Base-by-base conservation (phyloP, 176 grass and related monocot genomes). In the Bothriochloa decipiens region DNA sequence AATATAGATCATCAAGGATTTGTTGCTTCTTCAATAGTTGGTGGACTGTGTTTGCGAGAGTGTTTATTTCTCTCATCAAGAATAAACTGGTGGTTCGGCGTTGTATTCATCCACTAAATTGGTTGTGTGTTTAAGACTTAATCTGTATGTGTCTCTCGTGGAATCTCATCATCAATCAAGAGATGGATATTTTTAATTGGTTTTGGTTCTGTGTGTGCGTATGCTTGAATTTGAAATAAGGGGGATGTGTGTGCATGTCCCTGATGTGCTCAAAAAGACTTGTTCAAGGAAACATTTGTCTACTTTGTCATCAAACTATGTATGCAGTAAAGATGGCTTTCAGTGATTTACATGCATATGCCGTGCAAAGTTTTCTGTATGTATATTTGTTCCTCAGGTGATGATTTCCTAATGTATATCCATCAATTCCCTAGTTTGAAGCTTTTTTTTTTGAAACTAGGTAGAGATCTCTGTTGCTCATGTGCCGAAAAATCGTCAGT, bases 221-320 rank as follows among this genome's bases (percentile, higher is more conserved):
- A 64, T 45, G 50, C 50, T 50, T 50, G 20, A 41, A 58, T 57
- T 22, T 42, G 20, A 42, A 42, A 71, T 71, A 71, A 82, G n/a
- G 69, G 49, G 49, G 68, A n/a, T 27, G 15, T 16, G 20, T 0
- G 27, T 53, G 52, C n/a, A 14, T 45, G 46, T 4, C 14, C 55
- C 13, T 41, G 13, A 17, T 1, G 22, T 68, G 57, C 57, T 60
- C 55, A 8, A 23, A 58, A 3, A 58, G 7, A 57, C 18, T 57
- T n/a, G 2, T 18, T 58, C 22, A 60, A 52, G 49, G 15, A 20
- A 46, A 28, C 9, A 7, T 20, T 22, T 33, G 27, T 50, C 70
- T 16, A 17, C 4, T 3, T 13, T 73, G 42, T 73, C 42, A 27
- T 28, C 3, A 5, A 28, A 27, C 23, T 22, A 11, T 28, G 26